Conservation (phyloP, 1,284 basidiomycete genomes). For the Irpex sp. region DNA sequence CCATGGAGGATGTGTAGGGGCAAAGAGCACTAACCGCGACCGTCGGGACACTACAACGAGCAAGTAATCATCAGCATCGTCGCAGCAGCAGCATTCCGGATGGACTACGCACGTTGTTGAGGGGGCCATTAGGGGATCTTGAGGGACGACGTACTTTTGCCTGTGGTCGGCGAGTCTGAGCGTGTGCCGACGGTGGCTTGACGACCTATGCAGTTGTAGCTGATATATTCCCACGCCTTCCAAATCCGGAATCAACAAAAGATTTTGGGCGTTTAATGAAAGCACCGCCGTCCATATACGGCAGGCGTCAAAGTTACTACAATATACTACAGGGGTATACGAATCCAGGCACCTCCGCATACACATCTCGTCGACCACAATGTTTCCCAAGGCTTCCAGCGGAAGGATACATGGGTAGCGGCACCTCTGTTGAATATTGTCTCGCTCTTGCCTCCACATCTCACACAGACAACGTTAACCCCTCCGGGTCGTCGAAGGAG, state of each 20-base stretch:
- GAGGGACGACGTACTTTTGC: slow-evolving; percentile 28
- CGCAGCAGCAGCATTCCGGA: slow-evolving; percentile 1
- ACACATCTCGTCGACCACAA: slow-evolving; percentile 57
- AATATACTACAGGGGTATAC: not conserved
- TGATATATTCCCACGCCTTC: slow-evolving; percentile 22
- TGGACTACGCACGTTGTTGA: slow-evolving; percentile 31
- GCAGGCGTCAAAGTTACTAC: slow-evolving; percentile 1
- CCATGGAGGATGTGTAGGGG: not conserved
- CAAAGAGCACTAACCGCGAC: slow-evolving; percentile 53
- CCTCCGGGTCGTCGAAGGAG: slow-evolving; percentile 35
- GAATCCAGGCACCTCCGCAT: slow-evolving; percentile 64
- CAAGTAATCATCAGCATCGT: not conserved
- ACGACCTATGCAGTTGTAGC: slow-evolving; percentile 26
- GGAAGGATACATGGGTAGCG: slow-evolving; percentile 33
- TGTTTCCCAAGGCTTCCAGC: slow-evolving; percentile 62
- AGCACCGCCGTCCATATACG: not conserved
- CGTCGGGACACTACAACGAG: slow-evolving; percentile 53
- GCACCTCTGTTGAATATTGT: slow-evolving; percentile 29
- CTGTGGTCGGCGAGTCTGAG: slow-evolving; percentile 19
- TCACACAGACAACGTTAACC: slow-evolving; percentile 42
- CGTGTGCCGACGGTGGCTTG: slow-evolving; percentile 23
- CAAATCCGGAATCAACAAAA: not conserved
- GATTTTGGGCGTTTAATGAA: not conserved
- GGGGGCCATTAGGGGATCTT: slow-evolving; percentile 33
- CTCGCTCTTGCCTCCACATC: slow-evolving; percentile 60